These are phyloP conservation scores for Scopulariopsis brevicaulis DNA, from an alignment of 2,329 filamentous ascomycete species.

Conservation along the genomic window DNA sequence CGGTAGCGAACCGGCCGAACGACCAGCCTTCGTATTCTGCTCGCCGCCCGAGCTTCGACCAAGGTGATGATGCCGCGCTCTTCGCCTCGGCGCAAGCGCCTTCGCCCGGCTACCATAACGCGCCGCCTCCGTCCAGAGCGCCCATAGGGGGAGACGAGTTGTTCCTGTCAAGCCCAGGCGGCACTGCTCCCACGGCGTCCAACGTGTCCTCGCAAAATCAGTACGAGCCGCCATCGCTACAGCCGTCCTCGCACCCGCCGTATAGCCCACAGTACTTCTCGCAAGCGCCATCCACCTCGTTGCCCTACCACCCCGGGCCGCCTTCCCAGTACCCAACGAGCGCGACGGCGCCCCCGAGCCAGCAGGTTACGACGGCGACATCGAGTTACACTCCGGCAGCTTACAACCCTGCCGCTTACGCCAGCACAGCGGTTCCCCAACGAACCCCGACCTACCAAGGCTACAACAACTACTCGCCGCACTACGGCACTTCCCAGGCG, in stretches of 20 bases:
- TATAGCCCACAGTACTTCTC: conserved; percentile 65
- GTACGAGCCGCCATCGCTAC: conserved; percentile 3
- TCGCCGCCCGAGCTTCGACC: conserved; percentile 61
- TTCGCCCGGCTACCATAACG: conserved; percentile 10
- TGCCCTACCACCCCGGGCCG: conserved; percentile 36
- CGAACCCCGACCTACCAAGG: conserved; percentile 38
- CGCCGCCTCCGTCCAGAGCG: conserved; percentile 5
- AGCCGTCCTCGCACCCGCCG: conserved; percentile 30
- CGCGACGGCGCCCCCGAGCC: conserved; percentile 17
- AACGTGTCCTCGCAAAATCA: conserved; percentile 4
- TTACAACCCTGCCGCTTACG: conserved; percentile 51
- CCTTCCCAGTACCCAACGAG: conserved; percentile 20
- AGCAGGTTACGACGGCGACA: conserved; percentile 18
- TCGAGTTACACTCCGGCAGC: conserved; percentile 35
- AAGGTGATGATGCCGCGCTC: conserved; percentile 58
- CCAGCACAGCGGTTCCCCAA: conserved; percentile 32
- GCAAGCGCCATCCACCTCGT: conserved; percentile 38
- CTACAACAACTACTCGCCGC: conserved; percentile 26
- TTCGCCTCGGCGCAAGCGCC: conserved; percentile 20
- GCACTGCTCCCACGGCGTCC: conserved; percentile 12
- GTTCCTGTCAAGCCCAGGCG: conserved; percentile 43
- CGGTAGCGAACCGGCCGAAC: conserved; percentile 25
- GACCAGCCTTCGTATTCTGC: conserved; percentile 11
- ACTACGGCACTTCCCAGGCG: conserved; percentile 5
- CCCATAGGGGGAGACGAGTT: conserved; percentile 44